Evolutionary conservation across 2,329 filamentous ascomycete species (phyloP).

Genomic region (Chaetomiaceae sp.): DNA sequence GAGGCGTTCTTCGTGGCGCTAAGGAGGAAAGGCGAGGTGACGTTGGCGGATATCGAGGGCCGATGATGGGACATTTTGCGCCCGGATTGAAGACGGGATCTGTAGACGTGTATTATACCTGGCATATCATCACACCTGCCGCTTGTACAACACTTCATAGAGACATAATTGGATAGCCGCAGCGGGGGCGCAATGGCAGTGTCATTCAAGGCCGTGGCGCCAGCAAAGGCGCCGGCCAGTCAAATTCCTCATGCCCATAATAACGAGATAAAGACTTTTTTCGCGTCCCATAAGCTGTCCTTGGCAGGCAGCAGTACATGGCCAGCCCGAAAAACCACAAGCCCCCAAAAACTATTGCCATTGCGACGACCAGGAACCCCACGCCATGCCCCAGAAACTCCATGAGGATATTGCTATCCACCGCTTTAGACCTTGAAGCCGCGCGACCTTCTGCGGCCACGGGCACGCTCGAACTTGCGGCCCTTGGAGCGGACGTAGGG

Average conservation of each 20-base stretch:
- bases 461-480: slow-evolving; percentile 98
- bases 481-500: slow-evolving; percentile 97
- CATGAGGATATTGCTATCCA: slow-evolving; percentile 15
- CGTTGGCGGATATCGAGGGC: slow-evolving; percentile 19
- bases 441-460: slow-evolving; percentile 95
- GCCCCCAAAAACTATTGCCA: slow-evolving; percentile 19
- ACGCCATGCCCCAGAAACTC: slow-evolving; percentile 19
- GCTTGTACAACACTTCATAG: slow-evolving; percentile 1
- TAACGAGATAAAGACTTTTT: slow-evolving; percentile 20
- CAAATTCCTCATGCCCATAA: slow-evolving; percentile 17
- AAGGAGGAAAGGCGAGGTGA: slow-evolving; percentile 50
- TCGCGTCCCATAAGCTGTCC: slow-evolving; percentile 21
- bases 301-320: slow-evolving; percentile 12
- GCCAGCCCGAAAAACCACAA: slow-evolving; percentile 17
- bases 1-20: slow-evolving; percentile 84
- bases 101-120: neutral
- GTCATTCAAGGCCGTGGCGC: slow-evolving; percentile 14
- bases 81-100: neutral
- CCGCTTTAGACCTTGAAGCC: slow-evolving; percentile 97
- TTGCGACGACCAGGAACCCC: slow-evolving; percentile 18
- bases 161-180: neutral
- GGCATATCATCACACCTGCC: neutral
- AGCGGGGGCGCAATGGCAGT: slow-evolving; percentile 12
- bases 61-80: neutral
- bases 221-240: slow-evolving; percentile 12